Base-by-base conservation (phyloP, 192 early-diverging fungal species). In the Podila horticola region DNA sequence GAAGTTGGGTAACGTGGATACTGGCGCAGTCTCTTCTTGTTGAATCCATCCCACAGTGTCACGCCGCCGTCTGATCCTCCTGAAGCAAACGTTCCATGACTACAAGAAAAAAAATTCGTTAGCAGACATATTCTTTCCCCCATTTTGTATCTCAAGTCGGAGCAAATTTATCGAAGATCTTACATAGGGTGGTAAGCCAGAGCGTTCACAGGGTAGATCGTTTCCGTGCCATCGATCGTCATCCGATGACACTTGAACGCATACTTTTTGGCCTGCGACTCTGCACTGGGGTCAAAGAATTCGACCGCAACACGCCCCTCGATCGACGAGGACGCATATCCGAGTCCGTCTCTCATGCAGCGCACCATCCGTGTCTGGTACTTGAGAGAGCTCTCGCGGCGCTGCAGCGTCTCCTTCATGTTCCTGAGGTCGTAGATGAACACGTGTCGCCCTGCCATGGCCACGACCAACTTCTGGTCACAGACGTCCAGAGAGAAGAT, bases 181-280 rank as follows among this genome's bases (percentile, higher is more conserved):
- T 88, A 93, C 93, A 86, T 90, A 9, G 96, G 97, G 82, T 98
- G 95, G 75, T 94, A 97, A 6, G 97, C 93, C 45, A 99, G 63
- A 6, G 97, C 90, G 71, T 99, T 97, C 49, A 97, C 97, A 13
- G 97, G 95, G 71, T 96, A 97, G 11, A 99, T 92, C 48, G 88
- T 85, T 45, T 98, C 96, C 13, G 91, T 86, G 15, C 91, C 95
- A 66, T 95, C 91, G 13, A 89, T 84, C 20, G 82, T 83, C 64
- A 94, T 88, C 30, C 98, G 91, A 83, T 99, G 98, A 82, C 95
- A 98, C 84, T 99, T 99, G 88, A 99, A 99, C 0, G 96, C 94
- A 71, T 97, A 98, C 75, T 97, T 97, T 69, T 93, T 92, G 4
- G 79, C 82, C 62, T 94, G 90, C n/a, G 83, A 83, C 72, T 93